Base-by-base conservation (phyloP, 176 grass and related monocot genomes). In the Oryza glaberrima region DNA sequence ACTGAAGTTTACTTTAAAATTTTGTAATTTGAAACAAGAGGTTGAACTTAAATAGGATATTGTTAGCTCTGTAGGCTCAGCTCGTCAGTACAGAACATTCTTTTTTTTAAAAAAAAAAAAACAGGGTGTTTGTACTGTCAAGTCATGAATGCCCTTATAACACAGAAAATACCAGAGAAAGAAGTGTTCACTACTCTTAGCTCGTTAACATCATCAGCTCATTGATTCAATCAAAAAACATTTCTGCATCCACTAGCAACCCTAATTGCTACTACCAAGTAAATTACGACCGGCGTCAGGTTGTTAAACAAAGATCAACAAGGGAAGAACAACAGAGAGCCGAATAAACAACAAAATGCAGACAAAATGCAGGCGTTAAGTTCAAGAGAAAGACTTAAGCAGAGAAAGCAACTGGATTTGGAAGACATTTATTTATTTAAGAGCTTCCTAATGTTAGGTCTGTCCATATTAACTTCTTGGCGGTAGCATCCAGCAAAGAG, bases 291-390 rank as follows among this genome's bases (percentile, higher is more conserved):
- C 7, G 35, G n/a, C 69, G 40, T 58, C 56, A 23, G 26, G 3
- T 7, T 26, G 17, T 7, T 11, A 11, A 71, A 32, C 44, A 35
- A 9, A 70, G 16, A 15, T 35, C 7, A 72, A 22, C 2, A 13
- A 19, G 3, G 5, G 5, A 16, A 19, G 36, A 58, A 38, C 32
- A 14, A 32, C 9, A 86, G 35, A 45, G 0, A 56, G 17, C 40
- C 5, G 8, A 11, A 15, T 1, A 51, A 47, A 26, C 3, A 19
- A 23, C 77, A 44, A 12, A 44, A 49, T 30, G 70, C 76, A 67
- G 77, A 83, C 66, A 40, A 28, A 28, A 44, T 14, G 70, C 68
- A 35, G 69, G 69, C 81, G 76, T 48, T 68, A 75, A 10, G 46
- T 16, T 75, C 87, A 0, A 88, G 32, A 23, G 45, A 70, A 9